These are phyloP conservation scores for Diaporthe velutina DNA, from an alignment of 2,329 filamentous ascomycete genomes.

Conservation along the genomic window DNA sequence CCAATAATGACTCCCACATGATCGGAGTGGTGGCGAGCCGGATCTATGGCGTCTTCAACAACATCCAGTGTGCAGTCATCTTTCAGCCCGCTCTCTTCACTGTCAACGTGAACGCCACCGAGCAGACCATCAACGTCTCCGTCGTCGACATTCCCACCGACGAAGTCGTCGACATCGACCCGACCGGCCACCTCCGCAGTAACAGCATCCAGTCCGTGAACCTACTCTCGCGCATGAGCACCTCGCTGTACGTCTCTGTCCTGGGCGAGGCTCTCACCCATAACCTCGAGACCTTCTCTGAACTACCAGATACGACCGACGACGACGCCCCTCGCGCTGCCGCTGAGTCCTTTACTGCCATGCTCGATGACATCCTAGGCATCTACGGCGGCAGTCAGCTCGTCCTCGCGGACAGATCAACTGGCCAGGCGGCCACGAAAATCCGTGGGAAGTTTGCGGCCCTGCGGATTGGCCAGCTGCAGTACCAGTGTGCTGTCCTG, in stretches of 20 bases:
- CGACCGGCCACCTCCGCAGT: not conserved
- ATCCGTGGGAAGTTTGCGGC: not conserved
- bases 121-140: not conserved
- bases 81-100: not conserved
- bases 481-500: not conserved
- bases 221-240: not conserved
- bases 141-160: not conserved
- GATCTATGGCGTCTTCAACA: not conserved
- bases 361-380: not conserved
- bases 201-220: not conserved
- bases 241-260: not conserved
- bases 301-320: not conserved
- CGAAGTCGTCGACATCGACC: not conserved
- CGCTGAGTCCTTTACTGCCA: not conserved
- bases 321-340: not conserved
- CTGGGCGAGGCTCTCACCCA: not conserved
- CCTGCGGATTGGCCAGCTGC: not conserved
- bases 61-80: not conserved
- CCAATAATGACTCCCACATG: not conserved
- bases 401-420: not conserved
- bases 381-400: constrained; percentile 4
- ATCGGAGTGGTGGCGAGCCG: not conserved
- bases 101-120: not conserved
- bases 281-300: no score
- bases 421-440: not conserved